Conservation (phyloP, 2,329 filamentous ascomycete genomes). For the Venturia asperata region DNA sequence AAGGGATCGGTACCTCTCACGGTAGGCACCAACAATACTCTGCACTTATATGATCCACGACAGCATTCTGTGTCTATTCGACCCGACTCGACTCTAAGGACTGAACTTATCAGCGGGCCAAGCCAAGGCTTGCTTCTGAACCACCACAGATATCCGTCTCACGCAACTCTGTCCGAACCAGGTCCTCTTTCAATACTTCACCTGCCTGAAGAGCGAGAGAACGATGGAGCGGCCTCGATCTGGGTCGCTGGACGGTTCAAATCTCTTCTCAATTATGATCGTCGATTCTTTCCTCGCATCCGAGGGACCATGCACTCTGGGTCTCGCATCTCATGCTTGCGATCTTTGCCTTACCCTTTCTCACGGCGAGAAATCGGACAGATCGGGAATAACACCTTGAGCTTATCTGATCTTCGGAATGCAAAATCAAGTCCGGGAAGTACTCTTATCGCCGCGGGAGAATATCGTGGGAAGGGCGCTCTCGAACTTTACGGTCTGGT, state of each 20-base stretch:
- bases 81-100: conserved; percentile 1
- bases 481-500: conserved; percentile 74
- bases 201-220: conserved; percentile 51
- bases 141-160: conserved; percentile 29
- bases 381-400: conserved; percentile 48
- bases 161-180: conserved; percentile 69
- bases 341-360: conserved; percentile 62
- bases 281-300: conserved; percentile 73
- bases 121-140: not conserved
- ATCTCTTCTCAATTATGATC: conserved; percentile 81
- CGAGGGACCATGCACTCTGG: conserved; percentile 77
- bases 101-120: conserved; percentile 10
- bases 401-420: conserved; percentile 46
- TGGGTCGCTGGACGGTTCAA: conserved; percentile 86
- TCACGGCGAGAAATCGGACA: conserved; percentile 55
- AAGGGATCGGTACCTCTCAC: conserved; percentile 64
- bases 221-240: conserved; percentile 54
- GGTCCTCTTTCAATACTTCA: conserved; percentile 79
- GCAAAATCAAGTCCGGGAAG: conserved; percentile 51
- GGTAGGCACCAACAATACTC: conserved; percentile 71
- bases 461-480: conserved; percentile 86
- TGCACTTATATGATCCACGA: conserved; percentile 77
- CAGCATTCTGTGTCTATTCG: conserved; percentile 28
- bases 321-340: conserved; percentile 65
- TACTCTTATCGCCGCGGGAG: conserved; percentile 74